Evolutionary conservation across 192 early-diverging fungal species (phyloP).

Genomic region (Bifiguratus adelaidae): DNA sequence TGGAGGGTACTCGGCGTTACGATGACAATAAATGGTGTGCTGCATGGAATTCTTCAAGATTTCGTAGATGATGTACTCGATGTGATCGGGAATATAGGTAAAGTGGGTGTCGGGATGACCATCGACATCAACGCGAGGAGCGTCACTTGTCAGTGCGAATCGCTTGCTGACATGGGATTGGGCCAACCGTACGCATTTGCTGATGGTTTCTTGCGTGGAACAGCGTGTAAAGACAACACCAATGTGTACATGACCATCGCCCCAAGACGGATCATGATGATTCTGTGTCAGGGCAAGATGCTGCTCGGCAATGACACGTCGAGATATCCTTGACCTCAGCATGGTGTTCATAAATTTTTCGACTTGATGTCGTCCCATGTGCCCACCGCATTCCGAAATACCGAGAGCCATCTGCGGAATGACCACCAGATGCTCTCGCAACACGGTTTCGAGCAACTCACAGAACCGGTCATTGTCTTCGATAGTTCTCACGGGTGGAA

Average conservation of each 20-base stretch:
- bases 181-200: constrained; percentile 13
- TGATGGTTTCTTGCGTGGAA: constrained; percentile 34
- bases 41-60: constrained; percentile 81
- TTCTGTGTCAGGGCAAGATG: constrained; percentile 73
- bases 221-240: constrained; percentile 66
- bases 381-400: constrained; percentile 67
- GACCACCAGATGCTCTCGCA: constrained; percentile 74
- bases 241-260: constrained; percentile 36
- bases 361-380: constrained; percentile 50
- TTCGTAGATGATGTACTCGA: constrained; percentile 94
- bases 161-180: neutral
- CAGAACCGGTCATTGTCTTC: constrained; percentile 82
- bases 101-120: constrained; percentile 64
- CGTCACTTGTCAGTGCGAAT: constrained; percentile 1
- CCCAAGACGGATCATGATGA: constrained; percentile 15
- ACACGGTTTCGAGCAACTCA: constrained; percentile 53
- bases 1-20: constrained; percentile 30
- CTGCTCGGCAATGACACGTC: constrained; percentile 90
- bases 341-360: constrained; percentile 89
- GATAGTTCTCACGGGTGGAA: constrained; percentile 63
- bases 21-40: constrained; percentile 41
- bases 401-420: constrained; percentile 90
- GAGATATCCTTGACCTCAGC: constrained; percentile 79
- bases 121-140: constrained; percentile 70
- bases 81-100: constrained; percentile 91